A percentile compares a stretch with the other conserved stretches of the same genome.
Conservation (phyloP, 257 asterid species). For the Prunella vulgaris region DNA sequence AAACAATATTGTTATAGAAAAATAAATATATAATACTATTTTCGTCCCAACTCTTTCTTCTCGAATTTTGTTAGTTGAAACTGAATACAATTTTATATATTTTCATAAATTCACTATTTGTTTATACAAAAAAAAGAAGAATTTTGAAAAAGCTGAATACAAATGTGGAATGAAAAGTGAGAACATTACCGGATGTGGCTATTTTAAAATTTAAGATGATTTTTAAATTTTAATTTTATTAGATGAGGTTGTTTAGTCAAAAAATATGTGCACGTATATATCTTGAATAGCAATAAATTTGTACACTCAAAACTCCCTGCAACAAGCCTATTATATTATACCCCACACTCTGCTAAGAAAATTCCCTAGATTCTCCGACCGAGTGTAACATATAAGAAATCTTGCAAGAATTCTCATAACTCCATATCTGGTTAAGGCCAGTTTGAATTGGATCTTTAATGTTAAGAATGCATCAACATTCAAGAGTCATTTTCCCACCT, state of each 20-base stretch:
- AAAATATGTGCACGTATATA: not conserved
- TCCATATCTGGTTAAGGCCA: not conserved
- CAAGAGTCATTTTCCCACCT: constrained; percentile 36
- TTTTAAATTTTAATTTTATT: no score
- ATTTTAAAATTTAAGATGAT: not conserved
- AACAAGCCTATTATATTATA: not conserved
- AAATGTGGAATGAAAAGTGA: no score
- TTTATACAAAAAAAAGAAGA: no score
- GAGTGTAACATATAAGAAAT: not conserved
- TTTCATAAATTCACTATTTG: no score
- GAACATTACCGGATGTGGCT: no score
- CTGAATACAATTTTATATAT: no score
- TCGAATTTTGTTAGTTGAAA: no score
- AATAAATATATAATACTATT: no score
- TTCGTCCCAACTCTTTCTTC: no score
- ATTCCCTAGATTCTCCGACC: not conserved
- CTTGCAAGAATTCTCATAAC: constrained; percentile 8
- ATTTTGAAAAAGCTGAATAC: no score
- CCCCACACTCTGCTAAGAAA: not conserved
- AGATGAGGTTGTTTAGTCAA: not conserved
- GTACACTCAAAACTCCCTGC: not conserved
- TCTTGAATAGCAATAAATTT: not conserved
- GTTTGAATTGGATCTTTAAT: constrained; percentile 4
- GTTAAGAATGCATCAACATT: not conserved
- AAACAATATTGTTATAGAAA: no score